A percentile compares a stretch with the other conserved stretches of the same genome.
These are phyloP conservation scores for Eucalyptus viminalis DNA, from an alignment of 345 rosid genomes.

Conservation along the genomic window DNA sequence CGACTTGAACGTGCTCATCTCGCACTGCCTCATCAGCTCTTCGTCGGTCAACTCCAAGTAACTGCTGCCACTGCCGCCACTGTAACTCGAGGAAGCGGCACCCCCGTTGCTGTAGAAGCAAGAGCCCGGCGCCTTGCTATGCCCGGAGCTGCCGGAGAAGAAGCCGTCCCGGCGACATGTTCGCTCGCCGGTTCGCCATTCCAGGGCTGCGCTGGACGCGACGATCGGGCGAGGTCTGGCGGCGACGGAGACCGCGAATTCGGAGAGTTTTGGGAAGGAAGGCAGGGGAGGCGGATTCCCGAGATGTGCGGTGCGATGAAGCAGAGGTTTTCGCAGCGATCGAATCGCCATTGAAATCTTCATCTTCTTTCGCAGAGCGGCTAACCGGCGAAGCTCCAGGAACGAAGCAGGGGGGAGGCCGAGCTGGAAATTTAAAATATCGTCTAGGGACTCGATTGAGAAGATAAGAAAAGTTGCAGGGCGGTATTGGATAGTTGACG, in stretches of 20 bases:
- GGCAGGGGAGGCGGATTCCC: background rate
- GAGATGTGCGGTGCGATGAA: background rate
- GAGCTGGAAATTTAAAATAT: background rate
- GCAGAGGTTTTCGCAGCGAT: background rate
- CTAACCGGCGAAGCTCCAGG: background rate
- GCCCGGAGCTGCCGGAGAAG: background rate
- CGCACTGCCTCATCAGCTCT: constrained; percentile 73
- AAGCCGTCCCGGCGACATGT: background rate
- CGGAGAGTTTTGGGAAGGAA: background rate
- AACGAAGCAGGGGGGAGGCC: background rate
- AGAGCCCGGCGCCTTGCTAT: background rate
- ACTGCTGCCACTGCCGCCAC: background rate
- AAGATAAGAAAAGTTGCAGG: background rate
- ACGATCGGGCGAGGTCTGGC: background rate
- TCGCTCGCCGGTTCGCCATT: background rate
- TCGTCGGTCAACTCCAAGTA: constrained; percentile 51
- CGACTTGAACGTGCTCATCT: constrained; percentile 52
- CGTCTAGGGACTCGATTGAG: background rate
- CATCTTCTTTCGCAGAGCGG: background rate
- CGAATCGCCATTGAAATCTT: background rate
- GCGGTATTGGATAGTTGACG: background rate
- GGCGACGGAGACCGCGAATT: background rate
- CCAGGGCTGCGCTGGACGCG: background rate
- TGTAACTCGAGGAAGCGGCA: background rate
- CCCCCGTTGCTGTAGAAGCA: background rate